Percentiles rank a stretch among this genome's conserved stretches.
phyloP scores from a whole-genome alignment of 108 stramenopile genomes.

The Skeletonema grethae region DNA sequence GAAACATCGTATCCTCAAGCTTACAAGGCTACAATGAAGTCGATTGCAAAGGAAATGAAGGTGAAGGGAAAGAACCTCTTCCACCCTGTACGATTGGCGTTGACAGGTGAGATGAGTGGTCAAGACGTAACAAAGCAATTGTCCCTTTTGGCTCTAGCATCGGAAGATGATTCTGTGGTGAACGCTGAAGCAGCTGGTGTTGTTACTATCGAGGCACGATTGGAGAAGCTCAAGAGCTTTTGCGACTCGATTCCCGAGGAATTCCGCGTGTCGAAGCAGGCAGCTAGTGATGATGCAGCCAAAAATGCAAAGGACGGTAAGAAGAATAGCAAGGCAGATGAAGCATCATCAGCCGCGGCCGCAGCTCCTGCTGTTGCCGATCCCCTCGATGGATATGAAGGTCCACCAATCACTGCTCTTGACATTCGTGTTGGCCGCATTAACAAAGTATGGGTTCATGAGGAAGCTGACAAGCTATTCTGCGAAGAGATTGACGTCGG shows the following conservation, averaged over 20 bases:
- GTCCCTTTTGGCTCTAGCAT: conserved; percentile 71
- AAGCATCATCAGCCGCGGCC: conserved; percentile 6
- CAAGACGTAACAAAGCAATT: conserved; percentile 97
- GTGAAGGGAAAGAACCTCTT: conserved; percentile 93
- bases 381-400: conserved; percentile 75
- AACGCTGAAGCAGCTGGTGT: conserved; percentile 61
- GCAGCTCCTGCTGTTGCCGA: conserved; percentile 45
- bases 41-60: conserved; percentile 78
- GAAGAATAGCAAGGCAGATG: conserved; percentile 15
- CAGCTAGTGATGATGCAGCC: conserved; percentile 18
- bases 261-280: conserved; percentile 49
- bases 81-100: conserved; percentile 90
- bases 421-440: conserved; percentile 93
- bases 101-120: conserved; percentile 97
- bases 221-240: conserved; percentile 69
- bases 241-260: conserved; percentile 82
- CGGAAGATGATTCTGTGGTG: conserved; percentile 57
- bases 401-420: conserved; percentile 86
- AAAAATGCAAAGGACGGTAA: conserved; percentile 10
- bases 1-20: conserved; percentile 54
- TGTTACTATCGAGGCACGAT: conserved; percentile 62
- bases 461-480: conserved; percentile 95
- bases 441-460: conserved; percentile 93
- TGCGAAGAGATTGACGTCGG: conserved; percentile 99
- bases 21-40: conserved; percentile 88